Evolutionary conservation across 352 stramenopile species (phyloP), one percentile per base, ranked within the genome.

Genomic region (Phytophthora tentaculata): DNA sequence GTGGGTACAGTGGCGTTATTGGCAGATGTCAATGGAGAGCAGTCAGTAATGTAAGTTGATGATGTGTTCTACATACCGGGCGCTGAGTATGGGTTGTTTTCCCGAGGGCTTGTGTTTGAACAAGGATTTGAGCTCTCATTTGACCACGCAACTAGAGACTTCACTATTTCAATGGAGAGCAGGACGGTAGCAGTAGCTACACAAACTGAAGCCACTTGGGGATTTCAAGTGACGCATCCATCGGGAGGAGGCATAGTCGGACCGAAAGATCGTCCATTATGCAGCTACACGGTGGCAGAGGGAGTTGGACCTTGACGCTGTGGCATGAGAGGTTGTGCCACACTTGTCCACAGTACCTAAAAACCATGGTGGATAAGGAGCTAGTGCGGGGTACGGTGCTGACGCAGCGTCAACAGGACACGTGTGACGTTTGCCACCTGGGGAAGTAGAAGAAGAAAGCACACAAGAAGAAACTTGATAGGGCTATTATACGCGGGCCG

Each of bases 51-150:
- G 7, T 41, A 44, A 7, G 4, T 64, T n/a, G 12, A 32, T 51
- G 32, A 64, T 16, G 45, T 52, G 2, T 41, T 56, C n/a, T 64
- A 52, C 22, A 23, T 64, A 12, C 57, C 45, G 4, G 45, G 48
- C 9, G 45, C 47, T 0, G 57, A 56, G 16, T 56, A 41, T 41
- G 35, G 45, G 1, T 20, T 63, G 5, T 39, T 63, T 19, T 55
- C 43, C 2, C 56, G 43, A 6, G 44, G 43, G 16, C n/a, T 56
- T 3, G 57, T 45, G 17, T 1, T 19, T 2, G 57, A 64, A 23
- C 57, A 56, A 56, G 45, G 47, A 1, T 56, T 64, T 28, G 57
- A 50, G 1, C 51, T 64, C 20, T 22, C 22, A 7, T 43, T 29
- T 43, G 47, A 64, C 3, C 22, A 5, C 32, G 53, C 17, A 23